Evolutionary conservation across 108 stramenopile genomes (phyloP), one percentile per base, ranked within the genome.

Genomic region (Nannochloropsis gaditana): DNA sequence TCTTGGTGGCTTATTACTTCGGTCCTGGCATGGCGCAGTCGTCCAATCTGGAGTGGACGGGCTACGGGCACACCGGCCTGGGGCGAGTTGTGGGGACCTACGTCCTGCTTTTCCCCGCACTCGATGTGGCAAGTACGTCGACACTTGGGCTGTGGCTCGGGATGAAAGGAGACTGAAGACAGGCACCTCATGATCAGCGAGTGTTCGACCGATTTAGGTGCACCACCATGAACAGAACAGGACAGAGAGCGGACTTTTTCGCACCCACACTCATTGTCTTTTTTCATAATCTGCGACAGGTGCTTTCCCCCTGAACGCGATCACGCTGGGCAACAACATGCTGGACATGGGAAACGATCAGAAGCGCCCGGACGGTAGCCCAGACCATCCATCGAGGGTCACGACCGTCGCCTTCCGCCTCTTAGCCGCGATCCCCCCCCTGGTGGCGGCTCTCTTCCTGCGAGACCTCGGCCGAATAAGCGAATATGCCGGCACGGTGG

Each of bases 311-410:
- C 59, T 73, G 59, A 73, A 73, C 59, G 59, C 59, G 19, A 73
- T 73, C 59, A 73, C 59, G 59, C n/a, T 73, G 6, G 59, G 59
- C 59, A 73, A 73, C 59, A 73, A 73, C 59, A 73, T 73, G 59
- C 59, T 73, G 19, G 59, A 73, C n/a, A 73, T 73, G 59, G 59
- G 59, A 73, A 73, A 73, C 59, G n/a, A 15, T n/a, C 59, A 73
- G n/a, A 15, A 73, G n/a, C 15, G n/a, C 59, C 19, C 15, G 4
- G 59, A 73, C 8, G 4, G 59, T 73, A 73, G 59, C 59, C 19
- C 59, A 73, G 59, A n/a, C 8, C 59, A 15, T 6, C 59, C 59
- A n/a, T n/a, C 8, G n/a, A 73, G 59, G n/a, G 6, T 73, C 19
- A 73, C 15, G 59, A 6, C 59, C 19, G 59, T 73, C 19, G 59